phyloP scores from a whole-genome alignment of 2,329 filamentous ascomycete genomes.

The Trichophyton simii region DNA sequence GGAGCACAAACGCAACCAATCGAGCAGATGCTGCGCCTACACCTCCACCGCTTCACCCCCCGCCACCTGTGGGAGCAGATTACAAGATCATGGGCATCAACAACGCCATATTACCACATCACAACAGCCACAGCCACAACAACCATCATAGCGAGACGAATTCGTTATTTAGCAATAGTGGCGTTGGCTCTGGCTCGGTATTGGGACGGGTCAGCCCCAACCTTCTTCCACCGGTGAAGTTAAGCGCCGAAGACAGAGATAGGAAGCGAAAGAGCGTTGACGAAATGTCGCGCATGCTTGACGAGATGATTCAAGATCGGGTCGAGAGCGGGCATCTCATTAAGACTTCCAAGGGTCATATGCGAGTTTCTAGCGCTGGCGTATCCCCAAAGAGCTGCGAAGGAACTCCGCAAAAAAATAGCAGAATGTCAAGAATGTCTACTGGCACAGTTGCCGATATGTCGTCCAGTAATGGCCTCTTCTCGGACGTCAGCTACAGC shows the following conservation, averaged over 20 bases:
- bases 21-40: slow-evolving; percentile 15
- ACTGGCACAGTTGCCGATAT: neutral
- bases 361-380: slow-evolving; percentile 44
- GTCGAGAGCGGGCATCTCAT: slow-evolving; percentile 64
- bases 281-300: slow-evolving; percentile 84
- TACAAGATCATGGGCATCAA: slow-evolving; percentile 1
- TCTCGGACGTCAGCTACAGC: neutral
- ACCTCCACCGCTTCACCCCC: slow-evolving; percentile 10
- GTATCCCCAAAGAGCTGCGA: slow-evolving; percentile 14
- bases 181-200: slow-evolving; percentile 19
- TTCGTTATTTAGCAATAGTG: slow-evolving; percentile 16
- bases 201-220: slow-evolving; percentile 17
- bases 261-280: slow-evolving; percentile 60
- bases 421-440: neutral
- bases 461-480: neutral
- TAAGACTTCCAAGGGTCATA: slow-evolving; percentile 40
- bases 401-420: neutral
- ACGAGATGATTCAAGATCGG: slow-evolving; percentile 90
- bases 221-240: slow-evolving; percentile 17
- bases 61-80: slow-evolving; percentile 4
- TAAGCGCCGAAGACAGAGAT: slow-evolving; percentile 25
- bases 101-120: neutral
- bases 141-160: slow-evolving; percentile 9
- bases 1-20: slow-evolving; percentile 26
- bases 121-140: slow-evolving; percentile 16